These are phyloP conservation scores for Blastobotrys americana DNA, from an alignment of 805 yeast species.

Conservation along the genomic window DNA sequence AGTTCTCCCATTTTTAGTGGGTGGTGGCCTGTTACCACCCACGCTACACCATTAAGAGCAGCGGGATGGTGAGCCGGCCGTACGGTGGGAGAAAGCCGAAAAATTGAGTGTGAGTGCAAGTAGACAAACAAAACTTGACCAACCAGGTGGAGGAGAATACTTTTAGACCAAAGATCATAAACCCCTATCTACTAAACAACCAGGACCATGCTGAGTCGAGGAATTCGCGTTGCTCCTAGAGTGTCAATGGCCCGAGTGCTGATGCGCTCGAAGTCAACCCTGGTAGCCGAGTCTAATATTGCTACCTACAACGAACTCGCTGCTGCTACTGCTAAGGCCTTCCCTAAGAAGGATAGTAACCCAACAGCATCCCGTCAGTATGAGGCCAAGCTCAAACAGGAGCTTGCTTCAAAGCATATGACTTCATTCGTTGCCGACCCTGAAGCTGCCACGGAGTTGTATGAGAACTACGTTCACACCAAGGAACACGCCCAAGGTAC, in stretches of 20 bases:
- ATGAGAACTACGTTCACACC: slow-evolving; percentile 53
- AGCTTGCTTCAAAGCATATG: slow-evolving; percentile 2
- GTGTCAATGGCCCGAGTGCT: slow-evolving; percentile 5
- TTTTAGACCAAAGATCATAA: neutral
- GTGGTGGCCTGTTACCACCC: no score
- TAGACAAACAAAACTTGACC: neutral
- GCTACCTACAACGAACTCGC: slow-evolving; percentile 1
- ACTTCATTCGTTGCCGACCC: slow-evolving; percentile 5
- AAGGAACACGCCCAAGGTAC: slow-evolving; percentile 75
- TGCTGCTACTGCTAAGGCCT: slow-evolving; percentile 1
- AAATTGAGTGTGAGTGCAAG: neutral
- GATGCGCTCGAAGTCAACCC: slow-evolving; percentile 1
- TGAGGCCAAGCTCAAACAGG: slow-evolving; percentile 4
- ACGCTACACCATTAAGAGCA: no score
- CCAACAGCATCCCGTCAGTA: neutral
- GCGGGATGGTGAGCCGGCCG: no score
- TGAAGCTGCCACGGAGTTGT: slow-evolving; percentile 54
- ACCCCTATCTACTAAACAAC: neutral
- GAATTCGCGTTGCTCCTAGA: neutral
- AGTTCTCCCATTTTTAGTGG: no score
- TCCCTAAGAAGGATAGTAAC: slow-evolving; percentile 4
- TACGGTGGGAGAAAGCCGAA: neutral
- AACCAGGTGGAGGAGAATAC: no score
- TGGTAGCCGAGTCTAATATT: neutral
- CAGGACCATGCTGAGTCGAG: neutral